phyloP scores from a whole-genome alignment of 192 early-diverging fungal species.

The Rhizophagus clarus region DNA sequence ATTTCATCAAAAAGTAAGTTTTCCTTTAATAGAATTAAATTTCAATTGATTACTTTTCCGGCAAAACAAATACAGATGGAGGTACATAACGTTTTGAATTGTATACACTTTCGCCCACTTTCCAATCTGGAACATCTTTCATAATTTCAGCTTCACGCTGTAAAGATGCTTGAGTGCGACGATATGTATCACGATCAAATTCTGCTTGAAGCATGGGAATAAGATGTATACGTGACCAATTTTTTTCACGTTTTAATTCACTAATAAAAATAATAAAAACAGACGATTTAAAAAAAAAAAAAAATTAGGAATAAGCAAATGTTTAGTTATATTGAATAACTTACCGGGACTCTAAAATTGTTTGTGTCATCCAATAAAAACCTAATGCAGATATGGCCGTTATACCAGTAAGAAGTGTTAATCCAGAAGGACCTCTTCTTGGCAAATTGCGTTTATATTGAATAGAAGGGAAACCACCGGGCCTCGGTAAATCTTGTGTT shows the following conservation, averaged over 20 bases:
- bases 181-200: constrained; percentile 86
- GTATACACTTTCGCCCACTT: constrained; percentile 86
- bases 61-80: constrained; percentile 46
- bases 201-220: constrained; percentile 92
- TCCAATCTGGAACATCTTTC: constrained; percentile 80
- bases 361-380: constrained; percentile 69
- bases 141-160: constrained; percentile 83
- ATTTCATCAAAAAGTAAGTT: no score
- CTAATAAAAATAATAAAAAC: constrained; percentile 48
- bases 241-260: constrained; percentile 89
- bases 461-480: constrained; percentile 84
- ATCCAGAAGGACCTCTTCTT: constrained; percentile 86
- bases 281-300: not conserved
- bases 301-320: not conserved
- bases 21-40: not conserved
- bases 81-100: constrained; percentile 81
- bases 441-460: constrained; percentile 89
- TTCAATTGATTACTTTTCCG: not conserved
- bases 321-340: not conserved
- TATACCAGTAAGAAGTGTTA: constrained; percentile 74
- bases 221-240: constrained; percentile 91
- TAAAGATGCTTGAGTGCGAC: constrained; percentile 73
- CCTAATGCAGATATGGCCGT: constrained; percentile 81
- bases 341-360: constrained; percentile 73
- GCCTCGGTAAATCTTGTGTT: constrained; percentile 72